Evolutionary conservation across 352 stramenopile genomes (phyloP), one percentile per base, ranked within the genome.

Genomic region (Blastocystis sp.): DNA sequence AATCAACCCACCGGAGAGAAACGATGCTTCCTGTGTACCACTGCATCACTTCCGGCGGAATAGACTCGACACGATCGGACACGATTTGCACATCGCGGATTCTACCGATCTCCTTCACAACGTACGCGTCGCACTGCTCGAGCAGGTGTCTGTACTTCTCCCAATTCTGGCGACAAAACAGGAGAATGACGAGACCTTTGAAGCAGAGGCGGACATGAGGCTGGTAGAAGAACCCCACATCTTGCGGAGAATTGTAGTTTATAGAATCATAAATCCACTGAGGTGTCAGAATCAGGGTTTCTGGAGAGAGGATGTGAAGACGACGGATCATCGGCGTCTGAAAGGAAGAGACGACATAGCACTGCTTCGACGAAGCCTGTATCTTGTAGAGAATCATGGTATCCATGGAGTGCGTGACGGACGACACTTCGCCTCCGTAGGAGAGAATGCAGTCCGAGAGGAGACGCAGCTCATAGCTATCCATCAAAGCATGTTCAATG

Each of bases 241-340:
- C 1, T 24, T 39, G 19, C 19, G 6, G 63, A 10, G 9, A 37
- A 21, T 9, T 10, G n/a, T 9, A n/a, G 13, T 35, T 55, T 26
- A 85, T 24, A 12, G 33, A 31, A 29, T 85, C 74, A 41, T 51
- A 67, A 66, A 85, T 19, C 74, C 74, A 85, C 13, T 67, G 41
- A 1, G 74, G 74, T 3, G 74, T 67, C 9, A 41, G 24, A 33
- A 66, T 21, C 1, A n/a, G 16, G 3, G 70, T 0, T 19, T 24
- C 13, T 9, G 74, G 74, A 16, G 26, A 67, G 10, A 85, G 37
- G 2, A 24, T 3, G 21, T 16, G 16, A 31, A 85, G 12, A 13
- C 55, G 74, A 24, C 31, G 35, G 0, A 85, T 12, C 3, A 85
- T 55, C 6, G 51, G 41, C 19, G 74, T 37, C 13, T 19, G 29